Base-by-base conservation (phyloP, 257 asterid genomes). In the Solanum infundibuliforme region DNA sequence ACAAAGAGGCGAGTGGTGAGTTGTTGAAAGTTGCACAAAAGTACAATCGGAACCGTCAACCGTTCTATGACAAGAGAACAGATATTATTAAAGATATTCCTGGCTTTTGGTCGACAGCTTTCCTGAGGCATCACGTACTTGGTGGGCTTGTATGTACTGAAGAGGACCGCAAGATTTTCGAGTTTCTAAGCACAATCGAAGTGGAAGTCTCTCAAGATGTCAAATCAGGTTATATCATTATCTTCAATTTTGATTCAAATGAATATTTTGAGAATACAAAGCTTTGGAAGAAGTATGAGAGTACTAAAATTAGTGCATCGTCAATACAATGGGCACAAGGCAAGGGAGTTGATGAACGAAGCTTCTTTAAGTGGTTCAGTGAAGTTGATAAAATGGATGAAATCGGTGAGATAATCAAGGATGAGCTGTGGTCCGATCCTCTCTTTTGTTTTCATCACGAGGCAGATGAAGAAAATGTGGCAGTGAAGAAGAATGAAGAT, bases 101-200 rank as follows among this genome's bases (percentile, higher is more conserved):
- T 35, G 98, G 93, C 87, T 97, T 97, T 92, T 95, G 99, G 99
- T 86, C 94, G 91, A 97, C 95, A 83, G 98, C 98, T 98, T 95
- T 97, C 87, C 84, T 92, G 90, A 97, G 96, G 71, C 99, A 95
- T 52, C 62, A 16, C n/a, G 23, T 52, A 52, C 62, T 52, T 52
- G 62, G 62, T 6, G 62, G 62, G 62, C 23, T 52, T 52, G n/a
- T 52, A 52, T 52, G 62, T 18, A 52, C 62, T 20, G 62, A 95
- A 91, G 96, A 95, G 90, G 99, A 97, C 92, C 94, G 92, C 43
- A 38, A 75, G 11, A 75, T 76, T 76, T 76, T 94, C 94, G 94
- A 95, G 96, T 90, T 92, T 89, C 92, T 97, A 65, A 89, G 83
- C 60, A 91, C 94, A 89, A 95, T 96, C 82, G 93, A 95, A 91